These are phyloP conservation scores for Pachysolen tannophilus DNA, from an alignment of 805 yeast genomes.

Conservation along the genomic window DNA sequence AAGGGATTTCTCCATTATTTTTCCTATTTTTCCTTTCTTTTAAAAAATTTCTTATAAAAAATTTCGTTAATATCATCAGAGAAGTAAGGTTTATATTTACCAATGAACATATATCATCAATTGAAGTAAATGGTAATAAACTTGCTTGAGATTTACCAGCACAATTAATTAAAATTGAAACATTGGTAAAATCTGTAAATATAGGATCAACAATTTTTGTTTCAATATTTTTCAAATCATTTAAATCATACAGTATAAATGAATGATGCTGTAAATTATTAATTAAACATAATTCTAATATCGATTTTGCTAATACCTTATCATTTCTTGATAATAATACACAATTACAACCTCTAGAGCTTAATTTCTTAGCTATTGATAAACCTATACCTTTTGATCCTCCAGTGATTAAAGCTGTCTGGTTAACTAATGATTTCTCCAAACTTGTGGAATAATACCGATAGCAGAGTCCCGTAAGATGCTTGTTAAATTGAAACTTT, in stretches of 20 bases:
- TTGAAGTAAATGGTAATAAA: slow-evolving; percentile 36
- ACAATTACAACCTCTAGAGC: slow-evolving; percentile 42
- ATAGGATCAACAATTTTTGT: slow-evolving; percentile 1
- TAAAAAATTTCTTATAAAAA: slow-evolving; percentile 45
- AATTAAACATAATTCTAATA: slow-evolving; percentile 7
- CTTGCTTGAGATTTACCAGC: slow-evolving; percentile 59
- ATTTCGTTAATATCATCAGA: slow-evolving; percentile 51
- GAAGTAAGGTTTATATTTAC: slow-evolving; percentile 50
- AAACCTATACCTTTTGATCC: slow-evolving; percentile 65
- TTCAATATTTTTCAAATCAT: slow-evolving; percentile 11
- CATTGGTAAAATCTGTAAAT: slow-evolving; percentile 9
- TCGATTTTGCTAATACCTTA: slow-evolving; percentile 22
- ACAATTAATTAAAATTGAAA: slow-evolving; percentile 42
- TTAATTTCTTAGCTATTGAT: slow-evolving; percentile 42
- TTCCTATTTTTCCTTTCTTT: slow-evolving; percentile 20
- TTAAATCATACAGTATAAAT: slow-evolving; percentile 27
- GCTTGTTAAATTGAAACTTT: too few relatives aligned
- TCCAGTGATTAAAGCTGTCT: slow-evolving; percentile 55
- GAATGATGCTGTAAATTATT: slow-evolving; percentile 20
- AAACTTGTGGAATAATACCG: too few relatives aligned
- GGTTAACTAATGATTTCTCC: too few relatives aligned
- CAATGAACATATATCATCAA: slow-evolving; percentile 33
- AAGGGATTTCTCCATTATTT: slow-evolving; percentile 10
- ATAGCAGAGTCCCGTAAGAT: too few relatives aligned
- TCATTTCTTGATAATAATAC: slow-evolving; percentile 44